phyloP scores from a whole-genome alignment of 1,284 basidiomycete species.

The Neonothopanus nambi region DNA sequence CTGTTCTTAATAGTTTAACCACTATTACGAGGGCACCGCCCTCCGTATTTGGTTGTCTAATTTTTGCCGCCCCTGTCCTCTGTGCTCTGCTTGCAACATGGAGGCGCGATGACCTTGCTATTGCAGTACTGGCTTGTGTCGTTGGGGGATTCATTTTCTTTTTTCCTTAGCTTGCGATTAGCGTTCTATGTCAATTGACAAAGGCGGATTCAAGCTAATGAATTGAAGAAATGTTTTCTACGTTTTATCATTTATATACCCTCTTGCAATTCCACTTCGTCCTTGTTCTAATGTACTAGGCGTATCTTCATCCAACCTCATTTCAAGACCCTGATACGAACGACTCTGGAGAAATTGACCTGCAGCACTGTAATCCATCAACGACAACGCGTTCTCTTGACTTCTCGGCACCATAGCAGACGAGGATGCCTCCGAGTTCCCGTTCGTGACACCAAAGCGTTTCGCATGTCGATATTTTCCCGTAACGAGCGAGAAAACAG shows the following conservation, averaged over 20 bases:
- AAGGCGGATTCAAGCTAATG: too few species aligned
- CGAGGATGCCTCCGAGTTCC: constrained; percentile 32
- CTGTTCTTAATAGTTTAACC: constrained; percentile 68
- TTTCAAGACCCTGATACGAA: constrained; percentile 84
- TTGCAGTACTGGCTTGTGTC: constrained; percentile 5
- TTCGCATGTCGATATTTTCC: constrained; percentile 84
- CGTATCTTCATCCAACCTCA: constrained; percentile 75
- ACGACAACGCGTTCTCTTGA: constrained; percentile 59
- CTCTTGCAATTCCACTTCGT: constrained; percentile 85
- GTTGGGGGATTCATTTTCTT: background rate
- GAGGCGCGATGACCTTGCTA: constrained; percentile 2
- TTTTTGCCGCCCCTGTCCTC: constrained; percentile 20
- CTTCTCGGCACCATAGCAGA: constrained; percentile 56
- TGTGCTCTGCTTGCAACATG: constrained; percentile 4
- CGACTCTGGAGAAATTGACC: constrained; percentile 70
- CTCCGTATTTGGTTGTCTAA: constrained; percentile 21
- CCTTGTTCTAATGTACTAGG: constrained; percentile 88
- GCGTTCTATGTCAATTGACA: too few species aligned
- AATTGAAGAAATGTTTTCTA: too few species aligned
- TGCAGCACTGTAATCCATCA: constrained; percentile 71
- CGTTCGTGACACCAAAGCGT: constrained; percentile 48
- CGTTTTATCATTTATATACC: constrained; percentile 55
- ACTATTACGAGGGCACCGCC: constrained; percentile 39
- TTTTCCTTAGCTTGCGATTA: background rate
- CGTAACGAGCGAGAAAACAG: constrained; percentile 84